Percentiles rank a stretch among this genome's conserved stretches.
phyloP scores from a whole-genome alignment of 441 rosid genomes.

The Viola pubescens region DNA sequence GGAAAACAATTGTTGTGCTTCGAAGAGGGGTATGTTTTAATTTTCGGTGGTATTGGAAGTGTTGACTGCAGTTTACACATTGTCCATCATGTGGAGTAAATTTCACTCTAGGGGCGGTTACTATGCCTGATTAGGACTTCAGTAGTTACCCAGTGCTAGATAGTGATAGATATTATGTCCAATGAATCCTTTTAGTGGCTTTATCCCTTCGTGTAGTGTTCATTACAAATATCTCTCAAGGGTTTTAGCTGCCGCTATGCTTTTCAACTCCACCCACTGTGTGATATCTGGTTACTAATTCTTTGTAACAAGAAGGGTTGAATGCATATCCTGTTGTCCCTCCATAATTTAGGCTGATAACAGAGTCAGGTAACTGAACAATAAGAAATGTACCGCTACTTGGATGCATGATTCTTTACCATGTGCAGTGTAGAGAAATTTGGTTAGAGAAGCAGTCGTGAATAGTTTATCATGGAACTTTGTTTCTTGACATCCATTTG shows the following conservation, averaged over 20 bases:
- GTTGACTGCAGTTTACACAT: neutral
- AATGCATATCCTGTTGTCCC: neutral
- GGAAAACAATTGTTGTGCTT: slow-evolving; percentile 84
- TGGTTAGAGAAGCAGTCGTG: neutral
- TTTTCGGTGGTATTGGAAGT: neutral
- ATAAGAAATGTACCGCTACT: no score
- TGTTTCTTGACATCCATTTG: neutral
- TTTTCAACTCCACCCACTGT: neutral
- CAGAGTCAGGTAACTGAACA: no score
- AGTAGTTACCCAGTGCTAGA: no score
- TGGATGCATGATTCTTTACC: neutral
- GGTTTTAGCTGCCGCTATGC: neutral
- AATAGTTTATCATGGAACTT: neutral
- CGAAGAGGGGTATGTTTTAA: slow-evolving; percentile 54
- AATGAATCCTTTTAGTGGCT: neutral
- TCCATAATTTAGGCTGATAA: no score
- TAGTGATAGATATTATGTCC: neutral
- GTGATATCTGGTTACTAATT: neutral
- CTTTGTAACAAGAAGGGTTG: neutral
- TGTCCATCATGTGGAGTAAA: neutral
- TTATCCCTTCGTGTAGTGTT: neutral
- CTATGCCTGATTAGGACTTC: neutral
- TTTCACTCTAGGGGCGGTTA: neutral
- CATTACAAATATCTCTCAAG: no score
- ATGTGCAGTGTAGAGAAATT: neutral